Conservation (phyloP, 495 filamentous ascomycete species). For the Aspergillus sparsus region DNA sequence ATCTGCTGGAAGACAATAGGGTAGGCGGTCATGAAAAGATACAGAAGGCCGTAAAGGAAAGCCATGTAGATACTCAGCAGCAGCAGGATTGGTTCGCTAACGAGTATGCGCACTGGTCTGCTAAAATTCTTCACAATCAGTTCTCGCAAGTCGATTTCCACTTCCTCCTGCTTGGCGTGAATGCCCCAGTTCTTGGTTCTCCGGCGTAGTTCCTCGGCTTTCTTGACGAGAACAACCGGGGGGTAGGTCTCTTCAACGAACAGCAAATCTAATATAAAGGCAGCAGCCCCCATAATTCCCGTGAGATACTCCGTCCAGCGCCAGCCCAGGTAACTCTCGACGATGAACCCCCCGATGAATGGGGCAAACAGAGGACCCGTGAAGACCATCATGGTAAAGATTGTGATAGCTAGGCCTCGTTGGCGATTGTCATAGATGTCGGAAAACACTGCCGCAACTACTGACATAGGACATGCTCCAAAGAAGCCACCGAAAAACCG, state of each 20-base stretch:
- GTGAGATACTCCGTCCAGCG: slow-evolving; percentile 79
- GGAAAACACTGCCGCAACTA: slow-evolving; percentile 84
- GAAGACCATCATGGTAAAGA: slow-evolving; percentile 86
- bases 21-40: slow-evolving; percentile 80
- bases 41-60: slow-evolving; percentile 80
- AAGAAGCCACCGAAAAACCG: slow-evolving; percentile 80
- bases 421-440: slow-evolving; percentile 83
- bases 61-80: slow-evolving; percentile 77
- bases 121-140: slow-evolving; percentile 81
- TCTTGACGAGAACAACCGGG: slow-evolving; percentile 72
- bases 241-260: slow-evolving; percentile 85
- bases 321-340: slow-evolving; percentile 71
- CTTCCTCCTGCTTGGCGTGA: slow-evolving; percentile 91
- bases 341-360: slow-evolving; percentile 84
- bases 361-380: slow-evolving; percentile 78
- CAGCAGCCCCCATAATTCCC: slow-evolving; percentile 73
- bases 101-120: slow-evolving; percentile 75
- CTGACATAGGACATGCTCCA: slow-evolving; percentile 75
- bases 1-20: slow-evolving; percentile 75
- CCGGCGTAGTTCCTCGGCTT: slow-evolving; percentile 76
- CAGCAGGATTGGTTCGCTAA: slow-evolving; percentile 78
- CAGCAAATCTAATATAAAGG: slow-evolving; percentile 68
- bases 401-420: slow-evolving; percentile 73
- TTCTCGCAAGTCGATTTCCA: slow-evolving; percentile 79
- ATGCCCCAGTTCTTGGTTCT: slow-evolving; percentile 90